Conservation (phyloP, 1,139 yeast genomes). For the Debaryomyces robertsiae region DNA sequence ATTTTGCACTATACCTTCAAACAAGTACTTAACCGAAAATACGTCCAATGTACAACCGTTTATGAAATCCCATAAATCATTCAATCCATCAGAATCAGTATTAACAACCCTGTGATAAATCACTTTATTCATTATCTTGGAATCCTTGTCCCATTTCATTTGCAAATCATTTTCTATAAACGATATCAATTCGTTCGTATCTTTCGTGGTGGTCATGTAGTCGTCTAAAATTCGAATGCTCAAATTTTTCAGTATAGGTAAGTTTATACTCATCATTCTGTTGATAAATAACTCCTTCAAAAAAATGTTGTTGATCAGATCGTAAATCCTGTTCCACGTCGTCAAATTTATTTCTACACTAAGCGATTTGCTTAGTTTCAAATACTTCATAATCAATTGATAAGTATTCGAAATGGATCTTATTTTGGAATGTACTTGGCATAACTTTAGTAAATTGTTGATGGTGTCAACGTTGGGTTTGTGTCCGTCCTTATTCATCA, state of each 20-base stretch:
- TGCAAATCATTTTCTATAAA: constrained; percentile 41
- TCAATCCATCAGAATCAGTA: constrained; percentile 17
- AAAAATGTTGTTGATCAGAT: constrained; percentile 39
- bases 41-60: constrained; percentile 13
- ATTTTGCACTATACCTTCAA: constrained; percentile 18
- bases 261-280: constrained; percentile 30
- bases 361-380: constrained; percentile 30
- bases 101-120: constrained; percentile 23
- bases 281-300: constrained; percentile 41
- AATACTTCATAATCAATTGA: constrained; percentile 32
- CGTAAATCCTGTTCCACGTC: constrained; percentile 44
- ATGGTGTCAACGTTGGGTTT: constrained; percentile 45
- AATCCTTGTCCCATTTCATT: constrained; percentile 33
- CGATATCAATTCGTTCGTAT: constrained; percentile 28
- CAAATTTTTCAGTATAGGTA: constrained; percentile 39
- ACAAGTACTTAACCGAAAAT: constrained; percentile 19
- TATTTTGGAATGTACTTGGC: constrained; percentile 36
- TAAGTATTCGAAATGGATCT: constrained; percentile 38
- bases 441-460: constrained; percentile 37
- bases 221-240: constrained; percentile 39
- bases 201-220: constrained; percentile 31
- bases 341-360: constrained; percentile 36
- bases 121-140: constrained; percentile 35
- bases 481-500: constrained; percentile 48
- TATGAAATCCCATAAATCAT: constrained; percentile 15